Base-by-base conservation (phyloP, 2,329 filamentous ascomycete species). In the Leptodontidium sp. region DNA sequence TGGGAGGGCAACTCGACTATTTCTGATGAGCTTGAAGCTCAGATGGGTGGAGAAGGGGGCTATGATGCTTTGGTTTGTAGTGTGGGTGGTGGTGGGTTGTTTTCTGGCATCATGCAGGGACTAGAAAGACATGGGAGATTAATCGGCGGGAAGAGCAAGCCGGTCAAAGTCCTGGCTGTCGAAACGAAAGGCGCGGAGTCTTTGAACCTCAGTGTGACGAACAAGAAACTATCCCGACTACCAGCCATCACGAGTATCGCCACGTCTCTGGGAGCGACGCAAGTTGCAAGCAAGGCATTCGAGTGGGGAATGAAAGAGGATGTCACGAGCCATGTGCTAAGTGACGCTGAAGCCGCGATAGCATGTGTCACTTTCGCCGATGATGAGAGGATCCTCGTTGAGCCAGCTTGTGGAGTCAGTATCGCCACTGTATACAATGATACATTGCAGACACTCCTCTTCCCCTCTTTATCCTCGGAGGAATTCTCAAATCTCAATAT, bases 351-450 rank as follows among this genome's bases (percentile, higher is more conserved):
- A 76, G 94, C 95, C 0, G 93, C 92, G 29, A 87, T 90, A 80
- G 93, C 90, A 2, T 92, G 91, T 66, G 89, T 91, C 76, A 84
- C 87, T 21, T 90, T 98, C 70, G 91, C 93, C 7, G 92, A 98
- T 75, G 93, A 97, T 70, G 92, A 94, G 74, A 83, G 91, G 40
- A 81, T 95, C 67, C 83, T 97, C 69, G 93, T 97, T 2, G 95
- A 98, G 82, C 84, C 91, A 49, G 90, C 94, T 0, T 97, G 95
- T 78, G 94, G 94, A 1, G 93, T 95, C 6, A 92, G 91, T 65
- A 81, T 97, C 15, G 92, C 91, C 0, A 79, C 88, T 4, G 88
- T 84, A 69, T 94, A 93, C 76, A 87, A 86, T 49, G 88, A 86
- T 0, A 80, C 86, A 43, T 77, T 97, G 76, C 85, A 89, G 74